Evolutionary conservation across 2,329 filamentous ascomycete species (phyloP).

Genomic region (Alternaria sp.): DNA sequence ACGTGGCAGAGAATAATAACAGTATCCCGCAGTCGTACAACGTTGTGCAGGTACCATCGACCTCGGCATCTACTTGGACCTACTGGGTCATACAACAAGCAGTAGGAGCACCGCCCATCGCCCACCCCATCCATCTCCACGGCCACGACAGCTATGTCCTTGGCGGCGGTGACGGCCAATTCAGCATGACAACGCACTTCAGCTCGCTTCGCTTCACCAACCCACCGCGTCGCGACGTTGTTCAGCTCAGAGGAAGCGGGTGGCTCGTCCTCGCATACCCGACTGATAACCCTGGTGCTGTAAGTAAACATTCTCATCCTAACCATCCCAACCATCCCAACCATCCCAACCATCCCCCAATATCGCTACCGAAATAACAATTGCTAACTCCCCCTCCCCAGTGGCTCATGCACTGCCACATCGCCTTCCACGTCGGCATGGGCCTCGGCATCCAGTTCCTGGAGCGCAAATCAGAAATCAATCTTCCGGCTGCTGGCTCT

Average conservation of each 20-base stretch:
- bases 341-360: not conserved
- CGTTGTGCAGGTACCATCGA: slow-evolving; percentile 49
- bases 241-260: slow-evolving; percentile 35
- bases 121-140: slow-evolving; percentile 42
- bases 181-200: slow-evolving; percentile 15
- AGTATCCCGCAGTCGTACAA: slow-evolving; percentile 50
- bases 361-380: not conserved
- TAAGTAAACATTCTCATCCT: not conserved
- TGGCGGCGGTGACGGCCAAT: slow-evolving; percentile 42
- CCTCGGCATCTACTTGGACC: slow-evolving; percentile 42
- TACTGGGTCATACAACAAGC: slow-evolving; percentile 57
- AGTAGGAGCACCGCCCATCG: slow-evolving; percentile 42
- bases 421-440: slow-evolving; percentile 38
- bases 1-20: slow-evolving; percentile 51
- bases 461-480: slow-evolving; percentile 30
- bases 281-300: slow-evolving; percentile 57
- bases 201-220: slow-evolving; percentile 43
- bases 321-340: not conserved
- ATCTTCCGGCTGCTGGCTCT: slow-evolving; percentile 24
- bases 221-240: slow-evolving; percentile 45
- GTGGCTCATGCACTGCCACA: slow-evolving; percentile 41
- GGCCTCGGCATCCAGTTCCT: slow-evolving; percentile 36
- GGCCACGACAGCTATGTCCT: slow-evolving; percentile 35
- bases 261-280: slow-evolving; percentile 59
- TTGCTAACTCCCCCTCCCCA: not conserved